A percentile compares a stretch with the other conserved stretches of the same genome.
Evolutionary conservation across 176 grass and related monocot species (phyloP).

Genomic region (barley (Hordeum vulgare)): DNA sequence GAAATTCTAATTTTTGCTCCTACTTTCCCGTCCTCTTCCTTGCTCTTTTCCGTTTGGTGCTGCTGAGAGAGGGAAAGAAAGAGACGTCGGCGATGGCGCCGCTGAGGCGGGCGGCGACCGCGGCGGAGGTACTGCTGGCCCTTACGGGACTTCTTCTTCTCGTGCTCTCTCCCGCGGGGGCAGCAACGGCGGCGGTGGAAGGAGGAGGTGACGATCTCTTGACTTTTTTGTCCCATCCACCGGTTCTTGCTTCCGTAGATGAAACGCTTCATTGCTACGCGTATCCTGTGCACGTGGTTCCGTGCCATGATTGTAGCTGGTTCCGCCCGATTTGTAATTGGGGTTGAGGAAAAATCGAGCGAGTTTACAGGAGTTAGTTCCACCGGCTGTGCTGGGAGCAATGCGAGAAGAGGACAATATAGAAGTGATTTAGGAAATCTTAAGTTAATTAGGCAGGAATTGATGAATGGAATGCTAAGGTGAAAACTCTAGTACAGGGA

Average conservation of each 20-base stretch:
- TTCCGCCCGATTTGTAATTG: not conserved
- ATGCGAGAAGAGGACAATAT: not conserved
- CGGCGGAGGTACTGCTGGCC: not conserved
- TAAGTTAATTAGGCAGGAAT: not conserved
- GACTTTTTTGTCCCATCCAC: not conserved
- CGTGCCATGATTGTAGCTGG: too few relatives aligned
- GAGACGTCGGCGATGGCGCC: not conserved
- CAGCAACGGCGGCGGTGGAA: not conserved
- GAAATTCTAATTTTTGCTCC: too few relatives aligned
- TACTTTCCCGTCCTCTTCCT: not conserved
- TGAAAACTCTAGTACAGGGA: not conserved
- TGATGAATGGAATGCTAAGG: not conserved
- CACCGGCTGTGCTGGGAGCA: not conserved
- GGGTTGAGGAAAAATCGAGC: not conserved
- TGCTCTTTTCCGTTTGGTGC: not conserved
- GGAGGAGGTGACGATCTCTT: conserved; percentile 17
- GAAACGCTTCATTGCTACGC: not conserved
- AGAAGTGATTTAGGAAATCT: not conserved
- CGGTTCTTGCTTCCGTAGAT: not conserved
- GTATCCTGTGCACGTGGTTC: not conserved
- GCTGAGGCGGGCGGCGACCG: not conserved
- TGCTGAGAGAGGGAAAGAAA: not conserved
- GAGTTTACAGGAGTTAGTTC: not conserved
- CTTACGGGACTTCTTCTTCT: not conserved
- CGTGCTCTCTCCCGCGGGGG: not conserved